Evolutionary conservation across 805 yeast genomes (phyloP), one percentile per base, ranked within the genome.

Genomic region (Kodamaea hsintzibuensis): DNA sequence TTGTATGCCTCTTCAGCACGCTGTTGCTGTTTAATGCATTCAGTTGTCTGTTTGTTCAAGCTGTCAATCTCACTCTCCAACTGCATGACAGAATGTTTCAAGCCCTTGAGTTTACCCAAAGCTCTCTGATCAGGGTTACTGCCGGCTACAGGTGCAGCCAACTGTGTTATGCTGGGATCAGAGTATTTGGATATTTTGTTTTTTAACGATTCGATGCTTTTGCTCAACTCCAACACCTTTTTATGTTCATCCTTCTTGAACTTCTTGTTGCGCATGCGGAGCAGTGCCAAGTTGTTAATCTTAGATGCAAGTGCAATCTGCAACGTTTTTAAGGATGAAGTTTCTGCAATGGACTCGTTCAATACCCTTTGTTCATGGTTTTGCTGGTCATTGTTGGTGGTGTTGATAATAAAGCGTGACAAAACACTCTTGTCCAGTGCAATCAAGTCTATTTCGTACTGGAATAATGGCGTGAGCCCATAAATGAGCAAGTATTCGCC

Each of bases 231-330:
- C 1, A 68, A 53, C 13, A 66, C 59, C 55, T 63, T 62, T 51
- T 71, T 73, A 57, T 70, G 69, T 51, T 74, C 78, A 19, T 76
- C 79, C 50, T 64, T 67, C 55, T 73, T 76, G 42, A 63, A 58
- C 55, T 71, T 74, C 53, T 66, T 73, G 47, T 62, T 62, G 35
- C 62, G 63, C 3, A 59, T 27, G 51, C 63, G 68, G 25, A 64
- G 53, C 10, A 60, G 58, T 17, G 62, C 55, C 42, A 73, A 55
- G 39, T 60, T 65, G 38, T 62, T 63, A 39, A 73, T 60, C 2
- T 76, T 66, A 7, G 76, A 62, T 8, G 62, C 54, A 46, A 76
- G 65, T 42, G 76, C 68, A 6, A 65, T 62, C 53, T 68, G 73
- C 37, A 75, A 61, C 1, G 78, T 72, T 19, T 57, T 53, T 27